Percentiles rank a stretch among this genome's conserved stretches.
Evolutionary conservation across 495 filamentous ascomycete species (phyloP).

Genomic region (Mytilinidion resinicola): DNA sequence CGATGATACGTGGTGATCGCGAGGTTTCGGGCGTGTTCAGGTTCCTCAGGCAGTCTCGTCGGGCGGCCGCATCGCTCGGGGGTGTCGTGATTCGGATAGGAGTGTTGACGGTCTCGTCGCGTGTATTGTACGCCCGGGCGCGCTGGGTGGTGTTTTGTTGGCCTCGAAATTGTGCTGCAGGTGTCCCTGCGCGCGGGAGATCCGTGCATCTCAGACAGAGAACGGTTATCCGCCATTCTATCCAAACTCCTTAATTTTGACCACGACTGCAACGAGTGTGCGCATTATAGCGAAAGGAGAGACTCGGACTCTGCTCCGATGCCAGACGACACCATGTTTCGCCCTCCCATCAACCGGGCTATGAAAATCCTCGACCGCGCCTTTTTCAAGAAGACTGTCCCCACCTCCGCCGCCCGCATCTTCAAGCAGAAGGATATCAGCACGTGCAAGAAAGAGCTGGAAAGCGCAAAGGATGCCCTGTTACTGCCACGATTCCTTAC

Average conservation of each 20-base stretch:
- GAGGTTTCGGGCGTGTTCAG: slow-evolving; percentile 20
- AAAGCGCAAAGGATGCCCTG: slow-evolving; percentile 54
- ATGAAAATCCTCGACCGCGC: slow-evolving; percentile 73
- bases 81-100: not conserved
- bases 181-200: not conserved
- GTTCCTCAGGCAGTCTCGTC: slow-evolving; percentile 8
- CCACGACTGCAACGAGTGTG: too few species aligned
- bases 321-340: slow-evolving; percentile 52
- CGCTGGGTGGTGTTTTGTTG: not conserved
- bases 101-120: not conserved
- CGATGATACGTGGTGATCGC: not conserved
- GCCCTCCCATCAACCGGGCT: slow-evolving; percentile 75
- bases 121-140: not conserved
- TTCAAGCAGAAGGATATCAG: slow-evolving; percentile 65
- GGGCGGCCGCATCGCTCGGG: slow-evolving; percentile 24
- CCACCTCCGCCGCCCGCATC: slow-evolving; percentile 72
- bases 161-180: not conserved
- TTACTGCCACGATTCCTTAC: slow-evolving; percentile 50
- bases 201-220: not conserved
- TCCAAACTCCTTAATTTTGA: not conserved
- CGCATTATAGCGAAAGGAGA: too few species aligned
- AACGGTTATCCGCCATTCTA: not conserved
- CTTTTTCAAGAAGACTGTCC: slow-evolving; percentile 70
- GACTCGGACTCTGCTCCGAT: not conserved
- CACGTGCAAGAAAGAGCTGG: slow-evolving; percentile 54